Conservation (phyloP, 2,329 filamentous ascomycete genomes). For the Xylaria sp. region DNA sequence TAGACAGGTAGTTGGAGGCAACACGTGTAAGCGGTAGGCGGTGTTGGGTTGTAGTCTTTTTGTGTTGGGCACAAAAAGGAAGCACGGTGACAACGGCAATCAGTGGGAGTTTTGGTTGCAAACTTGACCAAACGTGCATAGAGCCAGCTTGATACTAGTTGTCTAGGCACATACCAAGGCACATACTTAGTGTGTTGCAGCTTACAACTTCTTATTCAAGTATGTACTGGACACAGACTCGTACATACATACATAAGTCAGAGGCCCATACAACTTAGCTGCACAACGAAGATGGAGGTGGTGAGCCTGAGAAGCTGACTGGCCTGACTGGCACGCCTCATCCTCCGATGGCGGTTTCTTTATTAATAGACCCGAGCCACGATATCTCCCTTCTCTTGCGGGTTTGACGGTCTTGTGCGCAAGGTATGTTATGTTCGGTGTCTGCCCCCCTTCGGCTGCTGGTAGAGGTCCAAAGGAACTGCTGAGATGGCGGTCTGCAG, state of each 20-base stretch:
- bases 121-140: constrained; percentile 21
- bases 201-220: neutral
- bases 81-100: constrained; percentile 14
- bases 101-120: constrained; percentile 3
- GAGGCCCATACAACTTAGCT: constrained; percentile 4
- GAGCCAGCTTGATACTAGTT: constrained; percentile 11
- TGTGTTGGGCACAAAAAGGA: constrained; percentile 29
- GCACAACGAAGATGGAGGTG: constrained; percentile 19
- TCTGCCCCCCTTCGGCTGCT: constrained; percentile 28
- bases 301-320: constrained; percentile 30
- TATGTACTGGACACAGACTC: neutral
- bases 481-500: constrained; percentile 35
- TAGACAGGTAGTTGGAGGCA: constrained; percentile 10
- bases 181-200: neutral
- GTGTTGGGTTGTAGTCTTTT: constrained; percentile 20
- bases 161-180: constrained; percentile 21
- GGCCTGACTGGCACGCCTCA: constrained; percentile 30
- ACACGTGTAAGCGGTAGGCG: constrained; percentile 27
- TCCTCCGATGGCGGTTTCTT: constrained; percentile 36
- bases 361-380: constrained; percentile 34
- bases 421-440: neutral
- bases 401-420: constrained; percentile 1
- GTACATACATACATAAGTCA: neutral
- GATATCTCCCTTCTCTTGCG: constrained; percentile 29
- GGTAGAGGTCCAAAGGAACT: constrained; percentile 17